phyloP scores from a whole-genome alignment of 495 filamentous ascomycete genomes.

The Daldinia vernicosa region DNA sequence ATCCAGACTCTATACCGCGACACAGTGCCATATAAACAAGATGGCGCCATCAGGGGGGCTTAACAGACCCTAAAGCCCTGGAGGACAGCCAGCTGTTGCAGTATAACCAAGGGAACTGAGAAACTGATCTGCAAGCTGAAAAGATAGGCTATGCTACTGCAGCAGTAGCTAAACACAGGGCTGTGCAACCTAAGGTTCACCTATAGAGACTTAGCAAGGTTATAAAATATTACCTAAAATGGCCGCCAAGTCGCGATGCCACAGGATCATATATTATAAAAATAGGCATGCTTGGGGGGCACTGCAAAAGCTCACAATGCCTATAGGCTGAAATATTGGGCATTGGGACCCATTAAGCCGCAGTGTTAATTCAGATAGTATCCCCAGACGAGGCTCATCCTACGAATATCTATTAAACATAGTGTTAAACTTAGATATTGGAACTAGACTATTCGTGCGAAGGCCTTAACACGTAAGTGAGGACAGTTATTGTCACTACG shows the following conservation, averaged over 20 bases:
- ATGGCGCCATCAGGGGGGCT: background rate
- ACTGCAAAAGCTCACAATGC: background rate
- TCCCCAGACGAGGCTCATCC: background rate
- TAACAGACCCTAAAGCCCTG: background rate
- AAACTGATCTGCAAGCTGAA: slow-evolving; percentile 22
- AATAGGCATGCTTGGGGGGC: background rate
- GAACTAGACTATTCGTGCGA: background rate
- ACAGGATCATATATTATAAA: background rate
- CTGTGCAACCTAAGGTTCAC: background rate
- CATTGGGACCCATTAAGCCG: background rate
- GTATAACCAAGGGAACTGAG: background rate
- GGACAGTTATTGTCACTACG: background rate
- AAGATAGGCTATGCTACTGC: background rate
- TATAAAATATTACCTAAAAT: background rate
- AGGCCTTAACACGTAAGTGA: background rate
- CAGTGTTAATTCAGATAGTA: background rate
- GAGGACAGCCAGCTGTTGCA: background rate
- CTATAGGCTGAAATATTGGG: background rate
- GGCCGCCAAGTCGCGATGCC: background rate
- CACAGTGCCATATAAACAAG: background rate
- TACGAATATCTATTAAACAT: background rate
- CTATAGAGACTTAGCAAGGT: background rate
- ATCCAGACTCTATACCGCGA: background rate
- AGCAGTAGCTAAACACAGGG: background rate
- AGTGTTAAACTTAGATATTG: background rate